Evolutionary conservation across 2,329 filamentous ascomycete genomes (phyloP).

Genomic region (Penicillium digitatum): DNA sequence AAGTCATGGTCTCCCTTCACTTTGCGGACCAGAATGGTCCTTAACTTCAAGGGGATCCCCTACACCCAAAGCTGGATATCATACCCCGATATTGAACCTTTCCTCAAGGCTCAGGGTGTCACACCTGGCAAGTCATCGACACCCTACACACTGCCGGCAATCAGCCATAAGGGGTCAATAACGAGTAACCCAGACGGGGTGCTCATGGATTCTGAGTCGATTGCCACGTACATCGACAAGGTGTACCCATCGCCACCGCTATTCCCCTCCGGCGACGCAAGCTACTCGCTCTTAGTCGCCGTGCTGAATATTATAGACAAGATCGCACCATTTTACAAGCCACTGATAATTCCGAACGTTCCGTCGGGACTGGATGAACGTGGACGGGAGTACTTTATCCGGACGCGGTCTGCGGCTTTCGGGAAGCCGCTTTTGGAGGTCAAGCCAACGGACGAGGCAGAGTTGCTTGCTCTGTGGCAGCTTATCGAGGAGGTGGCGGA

Average conservation of each 20-base stretch:
- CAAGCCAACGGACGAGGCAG: constrained; percentile 21
- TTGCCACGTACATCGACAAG: constrained; percentile 31
- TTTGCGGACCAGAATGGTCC: constrained; percentile 22
- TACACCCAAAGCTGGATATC: constrained; percentile 28
- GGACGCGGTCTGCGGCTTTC: constrained; percentile 26
- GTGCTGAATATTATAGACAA: constrained; percentile 9
- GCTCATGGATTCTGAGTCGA: constrained; percentile 35
- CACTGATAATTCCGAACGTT: constrained; percentile 25
- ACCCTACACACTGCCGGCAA: constrained; percentile 35
- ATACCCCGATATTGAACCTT: constrained; percentile 28
- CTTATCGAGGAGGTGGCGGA: constrained; percentile 19
- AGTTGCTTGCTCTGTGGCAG: constrained; percentile 19
- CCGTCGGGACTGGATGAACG: constrained; percentile 26
- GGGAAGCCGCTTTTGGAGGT: constrained; percentile 31
- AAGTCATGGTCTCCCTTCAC: constrained; percentile 33
- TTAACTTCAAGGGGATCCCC: constrained; percentile 29
- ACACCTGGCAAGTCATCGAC: constrained; percentile 14
- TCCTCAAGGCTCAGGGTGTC: constrained; percentile 25
- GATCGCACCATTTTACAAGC: not conserved
- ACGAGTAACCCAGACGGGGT: constrained; percentile 24
- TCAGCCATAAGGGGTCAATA: constrained; percentile 27
- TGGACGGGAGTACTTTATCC: constrained; percentile 30
- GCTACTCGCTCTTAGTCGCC: constrained; percentile 30
- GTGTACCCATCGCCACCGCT: constrained; percentile 28
- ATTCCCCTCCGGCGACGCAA: constrained; percentile 35